Evolutionary conservation across 495 filamentous ascomycete species (phyloP), one percentile per base, ranked within the genome.

Genomic region (Penicillium soppii): DNA sequence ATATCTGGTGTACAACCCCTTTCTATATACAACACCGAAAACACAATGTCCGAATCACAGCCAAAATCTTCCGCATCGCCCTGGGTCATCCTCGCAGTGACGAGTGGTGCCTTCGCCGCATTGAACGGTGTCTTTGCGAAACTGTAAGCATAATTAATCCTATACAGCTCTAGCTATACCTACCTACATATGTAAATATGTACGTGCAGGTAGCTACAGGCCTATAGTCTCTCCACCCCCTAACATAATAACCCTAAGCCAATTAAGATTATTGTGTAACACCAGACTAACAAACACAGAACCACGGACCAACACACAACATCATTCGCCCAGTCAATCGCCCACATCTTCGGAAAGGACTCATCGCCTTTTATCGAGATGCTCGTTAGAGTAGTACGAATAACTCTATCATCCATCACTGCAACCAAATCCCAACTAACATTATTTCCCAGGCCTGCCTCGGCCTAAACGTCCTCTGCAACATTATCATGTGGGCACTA

Each of bases 51-150:
- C 6, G 4, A 53, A 54, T 21, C 41, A 13, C 6, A 50, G 35
- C 44, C 40, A 42, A 48, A 33, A 41, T 47, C 44, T 3, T 33
- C 39, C 16, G 19, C 36, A 33, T 55, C 69, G 53, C 66, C 66
- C 47, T 98, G 94, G 94, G 79, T 97, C 50, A 65, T 90, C 46
- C 81, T 92, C 39, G 91, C 94, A 21, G 58, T 95, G 29, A 83
- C 89, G 32, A 94, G 88, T 66, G 94, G 94, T 29, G 84, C 86
- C 7, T 97, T 91, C 67, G 94, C 94, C 12, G 90, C 91, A 29
- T 82, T 94, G 58, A 98, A 98, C 60, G 92, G 94, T 25, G 87
- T 96, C 20, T 98, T 97, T 72, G 94, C 94, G 1, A 98, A 97
- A 68, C 74, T 98, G 90, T 95, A 78, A 61, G 81, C 73, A 33